phyloP scores from a whole-genome alignment of 805 yeast species.

The Wickerhamomyces bisporus region DNA sequence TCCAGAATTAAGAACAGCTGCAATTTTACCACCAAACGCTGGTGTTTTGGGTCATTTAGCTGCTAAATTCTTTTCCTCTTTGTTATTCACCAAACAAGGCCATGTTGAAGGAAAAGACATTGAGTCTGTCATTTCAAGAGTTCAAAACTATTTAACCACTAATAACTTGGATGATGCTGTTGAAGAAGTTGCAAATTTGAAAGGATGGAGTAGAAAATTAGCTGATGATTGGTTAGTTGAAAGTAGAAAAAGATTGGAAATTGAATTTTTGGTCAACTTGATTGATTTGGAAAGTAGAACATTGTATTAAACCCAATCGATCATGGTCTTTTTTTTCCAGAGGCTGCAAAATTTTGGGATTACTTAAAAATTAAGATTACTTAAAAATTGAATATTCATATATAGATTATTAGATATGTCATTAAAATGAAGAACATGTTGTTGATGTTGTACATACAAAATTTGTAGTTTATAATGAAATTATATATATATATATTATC shows the following conservation, averaged over 20 bases:
- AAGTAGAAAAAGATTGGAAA: constrained; percentile 84
- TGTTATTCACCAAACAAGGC: constrained; percentile 76
- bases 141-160: constrained; percentile 64
- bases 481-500: too few species aligned
- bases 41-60: constrained; percentile 90
- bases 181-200: constrained; percentile 82
- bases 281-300: constrained; percentile 62
- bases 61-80: constrained; percentile 68
- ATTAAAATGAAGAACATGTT: too few species aligned
- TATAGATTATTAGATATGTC: not conserved
- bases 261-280: constrained; percentile 70
- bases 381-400: too few species aligned
- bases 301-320: constrained; percentile 25
- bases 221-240: constrained; percentile 90
- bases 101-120: constrained; percentile 76
- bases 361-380: too few species aligned
- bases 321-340: too few species aligned
- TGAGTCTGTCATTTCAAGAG: constrained; percentile 84
- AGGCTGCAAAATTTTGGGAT: too few species aligned
- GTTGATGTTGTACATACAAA: too few species aligned
- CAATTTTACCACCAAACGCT: constrained; percentile 90
- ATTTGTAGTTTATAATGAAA: too few species aligned
- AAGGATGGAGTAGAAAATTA: constrained; percentile 89
- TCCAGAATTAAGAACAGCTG: constrained; percentile 84
- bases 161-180: constrained; percentile 85